Evolutionary conservation across 495 filamentous ascomycete species (phyloP), one percentile per base, ranked within the genome.

Genomic region (Aspergillus saccharolyticus): DNA sequence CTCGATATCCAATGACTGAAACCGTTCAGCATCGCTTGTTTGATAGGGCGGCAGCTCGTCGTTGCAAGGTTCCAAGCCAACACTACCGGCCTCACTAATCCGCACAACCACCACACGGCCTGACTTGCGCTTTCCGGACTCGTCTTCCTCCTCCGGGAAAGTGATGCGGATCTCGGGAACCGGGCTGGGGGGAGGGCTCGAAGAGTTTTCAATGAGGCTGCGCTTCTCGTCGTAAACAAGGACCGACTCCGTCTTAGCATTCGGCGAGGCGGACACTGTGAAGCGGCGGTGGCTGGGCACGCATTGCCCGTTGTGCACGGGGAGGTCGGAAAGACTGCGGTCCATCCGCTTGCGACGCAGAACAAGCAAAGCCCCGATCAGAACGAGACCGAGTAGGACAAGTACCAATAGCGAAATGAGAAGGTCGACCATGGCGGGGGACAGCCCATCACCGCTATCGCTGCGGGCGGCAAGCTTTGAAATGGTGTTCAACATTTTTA

Each of bases 101-200:
- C 88, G 80, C 22, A 98, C 93, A 12, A 97, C 83, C n/a, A 98
- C 88, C 22, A 96, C 88, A 10, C 90, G 82, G 24, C 91, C 92
- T 49, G 87, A 91, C 75, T 87, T 89, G 57, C 82, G 82, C 70
- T 88, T 88, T 54, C 95, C 95, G 42, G 75, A 67, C 45, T 85
- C 83, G 62, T 96, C 88, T 64, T 91, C 93, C 79, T 97, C 93
- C 62, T 98, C 94, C 15, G 94, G 94, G 76, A 98, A 97, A 0
- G 94, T 98, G 67, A 98, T 96, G 70, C 92, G 90, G 66, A 98
- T 98, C 73, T 97, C 90, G 12, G 94, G 94, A 14, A 97, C 83
- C n/a, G 90, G 89, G 55, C 89, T 91, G 46, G 85, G 71, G 24
- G 91, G 90, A 16, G 90, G 89, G 44, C 82, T 85, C 46, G 80